Conservation (phyloP, 176 grass and related monocot genomes). For the Hsuehochloa calcarea region DNA sequence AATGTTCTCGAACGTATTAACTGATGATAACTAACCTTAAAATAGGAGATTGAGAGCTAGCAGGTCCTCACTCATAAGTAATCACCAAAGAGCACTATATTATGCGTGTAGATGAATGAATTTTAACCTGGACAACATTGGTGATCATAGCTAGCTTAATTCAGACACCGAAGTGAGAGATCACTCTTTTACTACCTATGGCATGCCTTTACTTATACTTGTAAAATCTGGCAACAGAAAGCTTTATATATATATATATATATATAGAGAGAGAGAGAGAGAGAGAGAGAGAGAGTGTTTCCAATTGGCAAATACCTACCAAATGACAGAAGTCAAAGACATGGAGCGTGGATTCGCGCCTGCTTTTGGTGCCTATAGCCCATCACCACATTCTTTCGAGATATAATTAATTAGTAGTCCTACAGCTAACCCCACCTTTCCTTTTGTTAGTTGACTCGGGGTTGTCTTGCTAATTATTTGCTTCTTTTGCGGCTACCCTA, state of each 20-base stretch:
- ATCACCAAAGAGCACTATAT: neutral
- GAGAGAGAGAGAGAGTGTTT: no score
- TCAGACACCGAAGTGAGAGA: neutral
- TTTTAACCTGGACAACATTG: neutral
- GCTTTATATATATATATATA: neutral
- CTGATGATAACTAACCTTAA: no score
- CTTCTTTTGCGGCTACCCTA: slow-evolving; percentile 34
- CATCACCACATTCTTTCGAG: slow-evolving; percentile 35
- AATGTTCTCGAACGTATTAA: neutral
- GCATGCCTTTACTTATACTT: neutral
- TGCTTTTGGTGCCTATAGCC: neutral
- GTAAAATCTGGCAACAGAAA: neutral
- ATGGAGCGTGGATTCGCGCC: slow-evolving; percentile 22
- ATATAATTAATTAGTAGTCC: slow-evolving; percentile 28
- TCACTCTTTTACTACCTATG: neutral
- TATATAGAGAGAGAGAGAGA: no score
- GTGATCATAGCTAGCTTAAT: neutral
- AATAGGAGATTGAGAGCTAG: no score
- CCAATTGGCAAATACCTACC: neutral
- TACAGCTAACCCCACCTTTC: slow-evolving; percentile 7
- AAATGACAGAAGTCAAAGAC: slow-evolving; percentile 15
- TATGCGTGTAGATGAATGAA: neutral
- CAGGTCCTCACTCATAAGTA: neutral
- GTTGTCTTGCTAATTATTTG: slow-evolving; percentile 37
- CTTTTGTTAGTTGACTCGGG: slow-evolving; percentile 35